Base-by-base conservation (phyloP, 2,329 filamentous ascomycete species). In the Aspergillus pseudoterreus region DNA sequence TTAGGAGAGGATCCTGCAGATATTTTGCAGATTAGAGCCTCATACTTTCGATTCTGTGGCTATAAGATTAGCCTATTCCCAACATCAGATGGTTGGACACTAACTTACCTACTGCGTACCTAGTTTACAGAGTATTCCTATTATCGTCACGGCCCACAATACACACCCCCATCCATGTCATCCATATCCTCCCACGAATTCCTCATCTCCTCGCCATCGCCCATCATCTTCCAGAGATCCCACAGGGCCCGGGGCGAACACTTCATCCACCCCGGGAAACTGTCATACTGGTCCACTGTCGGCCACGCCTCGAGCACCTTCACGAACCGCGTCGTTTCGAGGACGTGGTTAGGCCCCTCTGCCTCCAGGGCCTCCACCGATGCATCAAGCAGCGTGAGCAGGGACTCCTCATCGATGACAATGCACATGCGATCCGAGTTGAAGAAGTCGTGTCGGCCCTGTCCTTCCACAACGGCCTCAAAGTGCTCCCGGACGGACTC, bases 181-280 rank as follows among this genome's bases (percentile, higher is more conserved):
- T 45, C 35, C 15, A 54, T 49, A 35, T 32, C n/a, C 17, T 62
- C 51, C 15, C 15, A 44, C 15, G 42, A 24, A 44, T 53, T 36
- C 43, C 57, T 53, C 36, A 63, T 56, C 27, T 51, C 45, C n/a
- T 51, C 51, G 11, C 51, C 54, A 54, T 51, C 51, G 17, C 41
- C 45, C 48, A 56, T 56, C 32, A 45, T 54, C 45, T 9, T 5
- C 54, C 49, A 57, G 11, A 57, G 45, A 53, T 38, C 32, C 43
- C 43, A 55, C 11, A 57, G 53, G 5, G 24, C 41, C 27, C 22
- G 38, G 52, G 50, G 45, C 10, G 21, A 47, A 27, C 24, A 27
- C 24, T 27, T 27, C 24, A 27, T 27, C 24, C 24, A 27, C 24
- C 24, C 24, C 24, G 24, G 24, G 24, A 27, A 27, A 27, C 24